These are phyloP conservation scores for Geosmithia morbida DNA, from an alignment of 2,329 filamentous ascomycete species.

Conservation along the genomic window DNA sequence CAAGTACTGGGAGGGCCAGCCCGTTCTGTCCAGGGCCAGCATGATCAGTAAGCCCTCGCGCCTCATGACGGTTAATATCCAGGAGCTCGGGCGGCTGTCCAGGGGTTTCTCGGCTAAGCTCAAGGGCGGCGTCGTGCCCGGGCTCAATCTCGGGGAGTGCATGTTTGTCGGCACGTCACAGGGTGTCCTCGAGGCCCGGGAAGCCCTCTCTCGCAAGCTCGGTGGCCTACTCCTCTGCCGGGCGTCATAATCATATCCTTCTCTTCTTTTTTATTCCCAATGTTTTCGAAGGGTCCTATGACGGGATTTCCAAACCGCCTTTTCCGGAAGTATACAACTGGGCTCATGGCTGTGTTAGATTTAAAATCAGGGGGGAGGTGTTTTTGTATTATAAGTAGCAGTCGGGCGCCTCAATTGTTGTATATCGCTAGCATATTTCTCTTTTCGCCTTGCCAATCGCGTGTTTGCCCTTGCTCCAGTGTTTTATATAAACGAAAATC, in stretches of 20 bases:
- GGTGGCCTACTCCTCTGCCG: constrained; percentile 72
- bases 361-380: neutral
- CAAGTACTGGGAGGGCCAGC: constrained; percentile 77
- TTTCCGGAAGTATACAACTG: neutral
- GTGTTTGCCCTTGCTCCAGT: no score
- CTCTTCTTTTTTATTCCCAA: neutral
- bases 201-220: constrained; percentile 66
- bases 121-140: constrained; percentile 54
- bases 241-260: constrained; percentile 27
- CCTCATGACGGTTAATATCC: constrained; percentile 49
- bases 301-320: neutral
- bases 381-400: neutral
- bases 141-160: constrained; percentile 67
- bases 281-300: neutral
- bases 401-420: neutral
- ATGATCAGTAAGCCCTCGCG: constrained; percentile 64
- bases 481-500: no score
- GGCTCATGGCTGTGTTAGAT: neutral
- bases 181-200: constrained; percentile 68
- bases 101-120: constrained; percentile 46
- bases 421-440: neutral
- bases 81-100: constrained; percentile 48
- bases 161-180: constrained; percentile 65
- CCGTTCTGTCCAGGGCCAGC: constrained; percentile 55
- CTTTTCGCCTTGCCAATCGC: no score